These are phyloP conservation scores for Entrophospora sp. DNA, from an alignment of 192 early-diverging fungal genomes.

Conservation along the genomic window DNA sequence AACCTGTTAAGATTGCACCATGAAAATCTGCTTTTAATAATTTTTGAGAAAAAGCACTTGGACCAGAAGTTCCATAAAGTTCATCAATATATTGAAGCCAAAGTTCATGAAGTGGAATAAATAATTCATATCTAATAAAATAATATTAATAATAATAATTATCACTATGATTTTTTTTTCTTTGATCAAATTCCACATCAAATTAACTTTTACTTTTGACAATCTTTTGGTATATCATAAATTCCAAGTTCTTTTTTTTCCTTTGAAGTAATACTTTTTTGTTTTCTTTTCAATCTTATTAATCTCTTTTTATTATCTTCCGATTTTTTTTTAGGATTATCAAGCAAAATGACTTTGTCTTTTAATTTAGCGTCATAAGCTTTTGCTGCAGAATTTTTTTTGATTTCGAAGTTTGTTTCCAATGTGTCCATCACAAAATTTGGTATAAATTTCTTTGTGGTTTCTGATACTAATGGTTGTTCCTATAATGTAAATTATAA, in stretches of 20 bases:
- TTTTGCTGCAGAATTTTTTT: conserved; percentile 22
- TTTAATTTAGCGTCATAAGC: conserved; percentile 42
- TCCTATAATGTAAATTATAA: neutral
- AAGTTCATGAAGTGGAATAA: conserved; percentile 62
- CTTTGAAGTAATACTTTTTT: conserved; percentile 55
- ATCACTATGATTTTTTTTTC: neutral
- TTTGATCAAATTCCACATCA: neutral
- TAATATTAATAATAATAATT: neutral
- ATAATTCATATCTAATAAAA: conserved; percentile 41
- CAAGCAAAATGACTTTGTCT: conserved; percentile 41
- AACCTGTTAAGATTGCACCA: conserved; percentile 67
- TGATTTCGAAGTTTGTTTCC: neutral
- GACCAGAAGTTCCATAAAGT: conserved; percentile 37
- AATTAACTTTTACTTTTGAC: conserved; percentile 29
- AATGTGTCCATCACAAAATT: neutral
- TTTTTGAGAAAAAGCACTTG: conserved; percentile 35
- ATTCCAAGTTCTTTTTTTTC: conserved; percentile 49
- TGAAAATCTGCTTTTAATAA: conserved; percentile 79
- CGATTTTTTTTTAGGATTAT: conserved; percentile 36
- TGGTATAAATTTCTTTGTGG: conserved; percentile 4
- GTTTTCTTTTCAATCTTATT: conserved; percentile 25
- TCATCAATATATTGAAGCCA: conserved; percentile 72
- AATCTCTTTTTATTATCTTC: conserved; percentile 24
- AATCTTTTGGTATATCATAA: conserved; percentile 55
- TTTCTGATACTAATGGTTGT: neutral